Conservation (phyloP, 1,284 basidiomycete species). For the Ceratobasidium sp. region DNA sequence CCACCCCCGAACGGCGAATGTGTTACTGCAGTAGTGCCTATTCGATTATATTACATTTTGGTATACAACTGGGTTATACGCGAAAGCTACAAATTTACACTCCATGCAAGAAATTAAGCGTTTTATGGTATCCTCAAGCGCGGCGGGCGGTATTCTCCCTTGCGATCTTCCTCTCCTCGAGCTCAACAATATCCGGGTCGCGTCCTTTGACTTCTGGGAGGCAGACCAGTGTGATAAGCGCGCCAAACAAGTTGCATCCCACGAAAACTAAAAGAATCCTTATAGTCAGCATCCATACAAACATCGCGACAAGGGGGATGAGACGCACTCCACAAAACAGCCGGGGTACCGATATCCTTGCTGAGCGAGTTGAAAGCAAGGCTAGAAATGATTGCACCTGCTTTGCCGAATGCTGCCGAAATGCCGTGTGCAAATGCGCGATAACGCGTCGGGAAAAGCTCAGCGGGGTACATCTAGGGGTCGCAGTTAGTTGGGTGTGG, state of each 20-base stretch:
- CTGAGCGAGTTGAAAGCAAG: slow-evolving; percentile 57
- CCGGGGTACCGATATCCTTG: slow-evolving; percentile 48
- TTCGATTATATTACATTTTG: no score
- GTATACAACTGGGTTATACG: no score
- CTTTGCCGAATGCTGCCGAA: slow-evolving; percentile 62
- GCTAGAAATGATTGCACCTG: slow-evolving; percentile 62
- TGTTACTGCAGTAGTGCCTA: no score
- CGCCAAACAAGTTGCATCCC: slow-evolving; percentile 70
- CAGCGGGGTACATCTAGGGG: slow-evolving; percentile 61
- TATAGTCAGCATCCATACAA: no score
- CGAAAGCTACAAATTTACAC: no score
- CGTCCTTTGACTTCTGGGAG: slow-evolving; percentile 47
- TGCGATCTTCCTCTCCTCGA: slow-evolving; percentile 29
- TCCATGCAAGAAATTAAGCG: no score
- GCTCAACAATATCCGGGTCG: slow-evolving; percentile 44
- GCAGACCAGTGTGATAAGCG: slow-evolving; percentile 48
- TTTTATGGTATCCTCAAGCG: no score
- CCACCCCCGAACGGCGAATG: no score
- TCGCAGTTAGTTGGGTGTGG: no score
- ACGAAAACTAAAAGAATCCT: slow-evolving; percentile 76
- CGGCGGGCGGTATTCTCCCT: no score
- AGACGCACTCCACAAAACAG: slow-evolving; percentile 50
- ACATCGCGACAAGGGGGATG: no score
- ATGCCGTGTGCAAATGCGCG: slow-evolving; percentile 62
- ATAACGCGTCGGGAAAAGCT: slow-evolving; percentile 64